Conservation (phyloP, 495 filamentous ascomycete species). For the Penicillium alfredii region DNA sequence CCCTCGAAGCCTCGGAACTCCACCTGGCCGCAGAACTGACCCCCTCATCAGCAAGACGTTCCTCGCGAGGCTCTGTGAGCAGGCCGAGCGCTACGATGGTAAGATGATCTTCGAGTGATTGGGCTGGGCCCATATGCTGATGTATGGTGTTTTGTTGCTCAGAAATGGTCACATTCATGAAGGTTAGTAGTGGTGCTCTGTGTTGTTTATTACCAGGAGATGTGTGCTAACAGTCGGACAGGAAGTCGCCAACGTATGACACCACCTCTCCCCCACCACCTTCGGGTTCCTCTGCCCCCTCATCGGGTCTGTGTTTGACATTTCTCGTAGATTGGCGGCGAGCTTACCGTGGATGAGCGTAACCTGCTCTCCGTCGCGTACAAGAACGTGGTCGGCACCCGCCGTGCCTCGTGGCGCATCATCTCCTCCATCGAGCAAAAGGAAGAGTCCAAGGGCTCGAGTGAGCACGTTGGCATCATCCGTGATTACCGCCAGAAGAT, state of each 20-base stretch:
- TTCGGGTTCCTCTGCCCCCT: not conserved
- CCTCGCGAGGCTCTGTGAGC: slow-evolving; percentile 98
- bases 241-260: slow-evolving; percentile 93
- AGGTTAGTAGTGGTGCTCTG: slow-evolving; percentile 52
- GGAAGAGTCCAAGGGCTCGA: slow-evolving; percentile 98
- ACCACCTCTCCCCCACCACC: slow-evolving; percentile 2
- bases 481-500: slow-evolving; percentile 99
- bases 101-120: slow-evolving; percentile 25
- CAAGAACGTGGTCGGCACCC: slow-evolving; percentile 99
- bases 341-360: slow-evolving; percentile 93
- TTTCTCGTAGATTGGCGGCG: slow-evolving; percentile 67
- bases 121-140: slow-evolving; percentile 18
- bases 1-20: no score
- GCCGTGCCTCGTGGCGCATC: slow-evolving; percentile 98
- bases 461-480: slow-evolving; percentile 94
- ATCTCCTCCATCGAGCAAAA: slow-evolving; percentile 99
- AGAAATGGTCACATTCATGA: slow-evolving; percentile 99
- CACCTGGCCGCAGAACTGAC: slow-evolving; percentile 25
- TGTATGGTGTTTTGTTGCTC: slow-evolving; percentile 9
- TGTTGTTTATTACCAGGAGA: slow-evolving; percentile 13
- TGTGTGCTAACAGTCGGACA: slow-evolving; percentile 40
- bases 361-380: slow-evolving; percentile 98
- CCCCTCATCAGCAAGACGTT: slow-evolving; percentile 88
- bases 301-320: slow-evolving; percentile 22
- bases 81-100: slow-evolving; percentile 99